These are phyloP conservation scores for Rhododendron mucronatum DNA, from an alignment of 148 eudicot species.

Conservation along the genomic window DNA sequence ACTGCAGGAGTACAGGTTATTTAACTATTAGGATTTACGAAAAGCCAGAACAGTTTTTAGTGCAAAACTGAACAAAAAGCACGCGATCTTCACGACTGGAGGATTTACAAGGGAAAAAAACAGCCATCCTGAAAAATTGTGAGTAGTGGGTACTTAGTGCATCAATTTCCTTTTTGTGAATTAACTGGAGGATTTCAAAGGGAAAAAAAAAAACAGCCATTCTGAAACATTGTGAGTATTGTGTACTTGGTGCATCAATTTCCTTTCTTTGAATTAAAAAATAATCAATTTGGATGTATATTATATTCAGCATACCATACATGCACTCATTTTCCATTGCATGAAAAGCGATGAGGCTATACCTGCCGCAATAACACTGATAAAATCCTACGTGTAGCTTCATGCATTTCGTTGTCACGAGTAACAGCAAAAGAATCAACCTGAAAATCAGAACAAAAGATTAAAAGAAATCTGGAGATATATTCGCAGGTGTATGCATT, in stretches of 20 bases:
- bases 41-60: background rate
- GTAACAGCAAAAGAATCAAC: conserved; percentile 96
- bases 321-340: background rate
- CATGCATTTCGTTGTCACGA: conserved; percentile 95
- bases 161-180: background rate
- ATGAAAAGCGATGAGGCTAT: background rate
- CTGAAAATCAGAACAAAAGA: conserved; percentile 28
- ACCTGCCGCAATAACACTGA: conserved; percentile 97
- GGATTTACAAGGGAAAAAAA: background rate
- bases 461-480: background rate
- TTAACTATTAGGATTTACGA: background rate
- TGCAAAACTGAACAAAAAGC: background rate
- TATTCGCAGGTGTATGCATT: background rate
- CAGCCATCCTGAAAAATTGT: background rate
- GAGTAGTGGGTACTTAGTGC: background rate
- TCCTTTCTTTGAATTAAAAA: background rate
- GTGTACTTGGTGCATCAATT: background rate
- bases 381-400: conserved; percentile 84
- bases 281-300: background rate
- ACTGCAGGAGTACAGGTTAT: background rate
- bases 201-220: background rate
- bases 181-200: background rate
- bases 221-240: background rate
- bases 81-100: background rate
- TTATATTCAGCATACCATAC: background rate